Evolutionary conservation across 78 protist genomes (phyloP).

Genomic region (Diacronema lutheri): DNA sequence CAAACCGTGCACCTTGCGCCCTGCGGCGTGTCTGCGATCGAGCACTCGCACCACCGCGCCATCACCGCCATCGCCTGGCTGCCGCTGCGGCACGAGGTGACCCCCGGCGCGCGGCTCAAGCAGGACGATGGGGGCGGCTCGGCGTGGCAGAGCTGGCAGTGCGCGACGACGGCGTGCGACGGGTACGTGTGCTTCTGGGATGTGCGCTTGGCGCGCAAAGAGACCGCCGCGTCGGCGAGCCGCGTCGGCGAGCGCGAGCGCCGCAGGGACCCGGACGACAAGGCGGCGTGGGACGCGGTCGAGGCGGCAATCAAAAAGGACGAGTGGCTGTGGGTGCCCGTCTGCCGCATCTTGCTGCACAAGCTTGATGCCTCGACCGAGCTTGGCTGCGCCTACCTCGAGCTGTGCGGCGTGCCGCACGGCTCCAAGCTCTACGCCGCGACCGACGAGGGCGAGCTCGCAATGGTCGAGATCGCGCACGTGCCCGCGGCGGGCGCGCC

Average conservation of each 20-base stretch:
- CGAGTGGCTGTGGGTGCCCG: conserved; percentile 14
- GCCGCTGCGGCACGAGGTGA: neutral
- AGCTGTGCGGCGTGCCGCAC: neutral
- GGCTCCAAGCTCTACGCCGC: too few relatives aligned
- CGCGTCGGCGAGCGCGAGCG: neutral
- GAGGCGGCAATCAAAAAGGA: neutral
- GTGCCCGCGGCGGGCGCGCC: neutral
- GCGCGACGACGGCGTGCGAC: conserved; percentile 6
- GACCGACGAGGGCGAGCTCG: conserved; percentile 18
- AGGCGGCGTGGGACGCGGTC: neutral
- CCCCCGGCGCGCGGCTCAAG: neutral
- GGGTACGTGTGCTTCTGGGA: conserved; percentile 27
- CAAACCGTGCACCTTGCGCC: too few relatives aligned
- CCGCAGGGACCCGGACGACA: neutral
- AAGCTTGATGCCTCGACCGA: neutral
- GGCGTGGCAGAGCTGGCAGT: neutral
- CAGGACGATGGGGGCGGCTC: neutral
- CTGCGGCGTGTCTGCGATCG: neutral
- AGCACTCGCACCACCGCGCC: neutral
- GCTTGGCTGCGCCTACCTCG: neutral
- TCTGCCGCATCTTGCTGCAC: neutral
- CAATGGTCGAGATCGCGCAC: neutral
- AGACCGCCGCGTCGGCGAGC: too few relatives aligned
- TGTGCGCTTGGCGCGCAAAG: conserved; percentile 2
- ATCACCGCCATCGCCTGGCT: conserved; percentile 14